Conservation (phyloP, 1,284 basidiomycete species). For the Baeospora myosura region DNA sequence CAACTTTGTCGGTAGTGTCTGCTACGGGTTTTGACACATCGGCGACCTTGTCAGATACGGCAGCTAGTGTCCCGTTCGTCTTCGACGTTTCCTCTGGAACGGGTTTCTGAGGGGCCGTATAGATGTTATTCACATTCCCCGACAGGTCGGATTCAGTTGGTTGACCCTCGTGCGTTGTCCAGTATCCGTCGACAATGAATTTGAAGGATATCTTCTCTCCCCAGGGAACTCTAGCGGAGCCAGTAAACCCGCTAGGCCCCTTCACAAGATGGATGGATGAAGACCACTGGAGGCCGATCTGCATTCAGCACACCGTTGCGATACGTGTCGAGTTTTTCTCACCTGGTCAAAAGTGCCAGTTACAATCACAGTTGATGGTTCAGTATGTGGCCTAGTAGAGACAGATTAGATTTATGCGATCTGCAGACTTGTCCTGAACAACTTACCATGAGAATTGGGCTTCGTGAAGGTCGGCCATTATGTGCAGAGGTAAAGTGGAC, state of each 20-base stretch:
- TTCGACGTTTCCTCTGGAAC: background rate
- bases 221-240: slow-evolving; percentile 53
- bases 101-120: slow-evolving; percentile 51
- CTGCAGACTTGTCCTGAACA: too few species aligned
- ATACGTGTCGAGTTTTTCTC: slow-evolving; percentile 23
- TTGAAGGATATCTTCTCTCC: slow-evolving; percentile 63
- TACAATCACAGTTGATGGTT: slow-evolving; percentile 55
- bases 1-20: too few species aligned
- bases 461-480: too few species aligned
- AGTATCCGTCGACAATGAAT: slow-evolving; percentile 70
- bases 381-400: slow-evolving; percentile 45
- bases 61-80: too few species aligned
- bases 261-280: slow-evolving; percentile 48
- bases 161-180: slow-evolving; percentile 48
- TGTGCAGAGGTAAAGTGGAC: too few species aligned
- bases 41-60: too few species aligned
- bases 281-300: slow-evolving; percentile 49
- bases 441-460: too few species aligned
- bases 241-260: slow-evolving; percentile 49
- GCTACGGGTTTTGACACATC: too few species aligned
- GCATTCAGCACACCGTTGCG: too few species aligned
- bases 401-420: too few species aligned
- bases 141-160: slow-evolving; percentile 55
- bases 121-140: slow-evolving; percentile 71
- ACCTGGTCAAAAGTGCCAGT: slow-evolving; percentile 77